phyloP scores from a whole-genome alignment of 2,329 filamentous ascomycete species.

The Aspergillus proliferans region DNA sequence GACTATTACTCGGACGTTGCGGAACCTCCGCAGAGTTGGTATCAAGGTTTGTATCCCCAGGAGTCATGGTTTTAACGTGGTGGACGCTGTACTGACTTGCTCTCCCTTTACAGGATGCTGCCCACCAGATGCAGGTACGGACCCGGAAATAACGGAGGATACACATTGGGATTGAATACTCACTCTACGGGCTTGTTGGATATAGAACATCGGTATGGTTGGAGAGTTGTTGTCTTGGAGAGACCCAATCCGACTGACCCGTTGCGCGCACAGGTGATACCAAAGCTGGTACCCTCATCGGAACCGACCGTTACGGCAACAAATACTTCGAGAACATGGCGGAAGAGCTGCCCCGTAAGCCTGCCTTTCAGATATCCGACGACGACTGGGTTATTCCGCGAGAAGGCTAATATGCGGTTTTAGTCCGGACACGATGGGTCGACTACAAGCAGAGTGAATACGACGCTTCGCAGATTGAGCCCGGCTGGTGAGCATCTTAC shows the following conservation, averaged over 20 bases:
- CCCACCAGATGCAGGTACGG: slow-evolving; percentile 80
- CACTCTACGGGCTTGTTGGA: slow-evolving; percentile 10
- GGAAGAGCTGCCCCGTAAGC: slow-evolving; percentile 82
- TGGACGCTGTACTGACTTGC: slow-evolving; percentile 30
- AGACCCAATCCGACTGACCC: slow-evolving; percentile 14
- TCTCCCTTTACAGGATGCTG: slow-evolving; percentile 63
- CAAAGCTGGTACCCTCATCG: slow-evolving; percentile 83
- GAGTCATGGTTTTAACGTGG: slow-evolving; percentile 7
- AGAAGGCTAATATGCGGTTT: slow-evolving; percentile 10
- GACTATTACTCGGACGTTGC: slow-evolving; percentile 76
- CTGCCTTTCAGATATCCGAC: no score
- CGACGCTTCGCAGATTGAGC: slow-evolving; percentile 66
- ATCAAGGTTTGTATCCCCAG: slow-evolving; percentile 59
- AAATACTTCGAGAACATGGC: slow-evolving; percentile 90
- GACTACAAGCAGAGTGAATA: slow-evolving; percentile 83
- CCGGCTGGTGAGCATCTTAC: slow-evolving; percentile 60
- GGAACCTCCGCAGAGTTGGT: slow-evolving; percentile 81
- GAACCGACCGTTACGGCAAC: slow-evolving; percentile 85
- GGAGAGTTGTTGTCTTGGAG: not conserved
- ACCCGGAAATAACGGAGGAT: slow-evolving; percentile 5
- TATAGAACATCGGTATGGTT: slow-evolving; percentile 40
- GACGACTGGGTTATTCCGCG: not conserved
- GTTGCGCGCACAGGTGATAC: slow-evolving; percentile 67
- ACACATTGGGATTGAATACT: slow-evolving; percentile 12
- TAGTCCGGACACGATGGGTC: slow-evolving; percentile 94